These are phyloP conservation scores for Spathaspora hagerdaliae DNA, from an alignment of 805 yeast genomes.

Conservation along the genomic window DNA sequence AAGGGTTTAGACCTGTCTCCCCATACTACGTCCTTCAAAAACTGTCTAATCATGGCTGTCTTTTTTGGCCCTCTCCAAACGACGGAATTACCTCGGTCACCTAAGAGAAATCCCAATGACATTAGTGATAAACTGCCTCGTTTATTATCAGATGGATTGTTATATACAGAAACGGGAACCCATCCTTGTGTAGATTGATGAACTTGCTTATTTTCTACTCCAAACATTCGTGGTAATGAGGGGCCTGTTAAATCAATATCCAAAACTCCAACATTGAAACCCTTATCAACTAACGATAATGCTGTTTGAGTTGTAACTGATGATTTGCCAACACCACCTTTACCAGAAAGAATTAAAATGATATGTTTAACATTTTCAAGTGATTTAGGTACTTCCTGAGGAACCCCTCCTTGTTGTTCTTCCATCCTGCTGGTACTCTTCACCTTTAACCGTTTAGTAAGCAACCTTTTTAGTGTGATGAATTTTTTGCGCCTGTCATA, in stretches of 20 bases:
- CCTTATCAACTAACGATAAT: constrained; percentile 65
- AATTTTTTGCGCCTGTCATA: neutral
- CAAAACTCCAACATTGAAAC: constrained; percentile 84
- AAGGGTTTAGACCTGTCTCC: constrained; percentile 51
- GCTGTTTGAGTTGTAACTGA: constrained; percentile 95
- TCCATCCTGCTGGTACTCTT: too few relatives aligned
- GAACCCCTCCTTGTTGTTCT: neutral
- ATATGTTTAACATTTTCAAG: constrained; percentile 64
- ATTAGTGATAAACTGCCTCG: constrained; percentile 56
- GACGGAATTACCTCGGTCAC: constrained; percentile 82
- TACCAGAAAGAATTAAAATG: constrained; percentile 81
- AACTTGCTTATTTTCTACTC: constrained; percentile 74
- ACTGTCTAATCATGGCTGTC: constrained; percentile 95
- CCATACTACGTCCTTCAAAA: constrained; percentile 89
- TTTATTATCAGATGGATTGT: constrained; percentile 8
- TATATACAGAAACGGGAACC: constrained; percentile 70
- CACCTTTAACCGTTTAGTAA: too few relatives aligned
- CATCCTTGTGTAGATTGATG: constrained; percentile 82
- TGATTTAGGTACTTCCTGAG: constrained; percentile 26
- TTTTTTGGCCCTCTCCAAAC: constrained; percentile 99
- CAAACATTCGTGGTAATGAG: constrained; percentile 93
- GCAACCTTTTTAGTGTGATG: too few relatives aligned
- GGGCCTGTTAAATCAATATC: constrained; percentile 98
- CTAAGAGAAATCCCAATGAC: constrained; percentile 84
- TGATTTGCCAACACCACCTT: constrained; percentile 97